These are phyloP conservation scores for Tricharina praecox DNA, from an alignment of 495 filamentous ascomycete species.

Conservation along the genomic window DNA sequence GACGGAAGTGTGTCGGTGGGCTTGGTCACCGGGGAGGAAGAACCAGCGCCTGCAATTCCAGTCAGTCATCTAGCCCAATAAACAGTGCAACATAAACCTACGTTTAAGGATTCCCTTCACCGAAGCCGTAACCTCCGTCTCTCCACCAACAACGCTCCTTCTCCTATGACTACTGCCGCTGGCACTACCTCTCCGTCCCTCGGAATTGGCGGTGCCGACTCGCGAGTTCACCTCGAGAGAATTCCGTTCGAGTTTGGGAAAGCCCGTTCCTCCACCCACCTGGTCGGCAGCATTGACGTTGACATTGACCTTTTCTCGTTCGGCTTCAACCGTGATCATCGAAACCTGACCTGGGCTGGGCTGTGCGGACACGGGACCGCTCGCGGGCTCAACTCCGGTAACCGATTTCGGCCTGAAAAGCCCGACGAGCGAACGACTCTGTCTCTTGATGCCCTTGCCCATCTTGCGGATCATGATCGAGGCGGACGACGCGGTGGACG, in stretches of 20 bases:
- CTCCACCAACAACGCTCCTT: conserved; percentile 77
- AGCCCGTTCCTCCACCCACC: conserved; percentile 58
- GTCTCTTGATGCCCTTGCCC: conserved; percentile 93
- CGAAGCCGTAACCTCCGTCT: conserved; percentile 76
- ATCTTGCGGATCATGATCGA: conserved; percentile 99
- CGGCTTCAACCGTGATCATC: conserved; percentile 89
- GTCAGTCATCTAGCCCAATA: conserved; percentile 20
- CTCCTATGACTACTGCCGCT: conserved; percentile 38
- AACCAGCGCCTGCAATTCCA: conserved; percentile 48
- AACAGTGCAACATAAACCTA: conserved; percentile 35
- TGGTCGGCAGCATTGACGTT: conserved; percentile 55
- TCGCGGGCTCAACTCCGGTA: conserved; percentile 55
- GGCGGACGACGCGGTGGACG: conserved; percentile 91
- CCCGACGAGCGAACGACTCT: conserved; percentile 74
- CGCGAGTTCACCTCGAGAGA: conserved; percentile 38
- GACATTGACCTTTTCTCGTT: conserved; percentile 67
- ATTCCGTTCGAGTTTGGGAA: conserved; percentile 72
- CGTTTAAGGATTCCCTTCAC: conserved; percentile 93
- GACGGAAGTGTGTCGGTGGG: conserved; percentile 32
- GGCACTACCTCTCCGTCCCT: conserved; percentile 36
- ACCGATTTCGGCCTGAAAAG: conserved; percentile 90
- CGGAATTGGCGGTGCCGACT: conserved; percentile 30
- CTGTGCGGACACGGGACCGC: conserved; percentile 41
- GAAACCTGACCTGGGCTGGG: conserved; percentile 64
- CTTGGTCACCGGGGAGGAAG: conserved; percentile 47